These are phyloP conservation scores for Marasmius oreades DNA, from an alignment of 1,284 basidiomycete genomes.

Conservation along the genomic window DNA sequence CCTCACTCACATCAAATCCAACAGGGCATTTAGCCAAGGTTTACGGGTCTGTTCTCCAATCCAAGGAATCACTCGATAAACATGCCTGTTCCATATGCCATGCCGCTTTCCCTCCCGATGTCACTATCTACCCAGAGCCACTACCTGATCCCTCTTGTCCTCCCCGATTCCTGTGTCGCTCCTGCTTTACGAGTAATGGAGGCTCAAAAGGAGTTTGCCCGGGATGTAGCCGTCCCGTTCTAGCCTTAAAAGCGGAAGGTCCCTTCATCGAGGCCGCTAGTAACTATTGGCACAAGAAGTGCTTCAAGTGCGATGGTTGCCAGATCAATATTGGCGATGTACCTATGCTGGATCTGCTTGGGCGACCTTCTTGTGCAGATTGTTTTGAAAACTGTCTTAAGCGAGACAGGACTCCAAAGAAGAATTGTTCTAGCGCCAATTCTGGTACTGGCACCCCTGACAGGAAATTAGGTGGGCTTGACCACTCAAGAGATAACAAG, in stretches of 20 bases:
- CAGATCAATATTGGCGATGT: constrained; percentile 64
- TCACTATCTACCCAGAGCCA: constrained; percentile 79
- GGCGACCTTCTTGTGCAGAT: constrained; percentile 68
- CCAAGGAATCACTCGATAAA: constrained; percentile 63
- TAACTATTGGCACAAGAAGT: constrained; percentile 73
- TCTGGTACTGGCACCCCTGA: constrained; percentile 7
- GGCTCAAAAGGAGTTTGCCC: constrained; percentile 73
- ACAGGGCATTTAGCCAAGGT: constrained; percentile 62
- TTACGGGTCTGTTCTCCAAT: constrained; percentile 76
- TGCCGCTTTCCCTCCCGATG: constrained; percentile 67
- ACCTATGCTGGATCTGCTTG: constrained; percentile 79
- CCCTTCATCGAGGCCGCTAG: constrained; percentile 68
- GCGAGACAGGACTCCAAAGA: constrained; percentile 46
- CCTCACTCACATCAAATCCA: constrained; percentile 45
- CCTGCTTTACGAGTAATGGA: constrained; percentile 66
- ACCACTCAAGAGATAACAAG: constrained; percentile 26
- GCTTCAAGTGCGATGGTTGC: constrained; percentile 72
- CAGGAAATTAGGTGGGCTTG: constrained; percentile 39
- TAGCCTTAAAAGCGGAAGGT: constrained; percentile 71
- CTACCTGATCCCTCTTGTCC: constrained; percentile 33
- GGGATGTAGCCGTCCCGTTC: constrained; percentile 61
- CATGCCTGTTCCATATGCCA: constrained; percentile 68
- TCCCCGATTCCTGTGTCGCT: constrained; percentile 64
- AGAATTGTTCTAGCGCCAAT: constrained; percentile 25
- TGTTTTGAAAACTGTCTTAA: constrained; percentile 74